phyloP scores from a whole-genome alignment of 1,284 basidiomycete genomes.

The Schizophyllum commune region DNA sequence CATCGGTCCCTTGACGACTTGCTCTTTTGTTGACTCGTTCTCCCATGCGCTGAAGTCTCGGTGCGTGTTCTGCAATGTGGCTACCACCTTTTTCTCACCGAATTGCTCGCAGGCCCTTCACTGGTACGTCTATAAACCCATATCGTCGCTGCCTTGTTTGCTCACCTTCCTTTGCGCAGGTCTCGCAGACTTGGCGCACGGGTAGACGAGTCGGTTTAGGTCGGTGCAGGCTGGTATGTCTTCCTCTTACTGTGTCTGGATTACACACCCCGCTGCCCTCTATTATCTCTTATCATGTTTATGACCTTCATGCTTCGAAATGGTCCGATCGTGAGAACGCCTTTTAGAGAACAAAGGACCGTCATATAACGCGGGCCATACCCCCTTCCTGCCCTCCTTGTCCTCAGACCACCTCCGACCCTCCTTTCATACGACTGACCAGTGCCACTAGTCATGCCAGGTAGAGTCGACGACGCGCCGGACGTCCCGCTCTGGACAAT shows the following conservation, averaged over 20 bases:
- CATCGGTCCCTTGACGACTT: background rate
- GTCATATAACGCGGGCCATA: background rate
- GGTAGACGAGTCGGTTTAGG: background rate
- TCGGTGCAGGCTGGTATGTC: background rate
- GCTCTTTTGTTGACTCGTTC: background rate
- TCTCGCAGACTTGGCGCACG: background rate
- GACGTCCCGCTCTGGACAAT: background rate
- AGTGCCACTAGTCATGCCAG: background rate
- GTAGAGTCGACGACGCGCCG: background rate
- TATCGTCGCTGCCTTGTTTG: background rate
- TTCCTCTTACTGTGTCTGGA: background rate
- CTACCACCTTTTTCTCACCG: too few species aligned
- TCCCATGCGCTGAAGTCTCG: background rate
- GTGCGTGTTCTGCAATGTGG: background rate
- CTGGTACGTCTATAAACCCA: background rate
- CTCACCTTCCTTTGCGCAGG: background rate
- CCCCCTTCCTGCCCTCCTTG: background rate
- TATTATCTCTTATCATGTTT: too few species aligned
- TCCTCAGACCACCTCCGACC: background rate
- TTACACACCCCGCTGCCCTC: too few species aligned
- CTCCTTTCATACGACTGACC: background rate
- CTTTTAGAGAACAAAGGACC: background rate
- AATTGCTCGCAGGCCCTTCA: background rate
- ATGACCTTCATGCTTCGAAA: background rate
- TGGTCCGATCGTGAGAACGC: background rate